Evolutionary conservation across 176 grass and related monocot species (phyloP).

Genomic region (Oropetium thomaeum): DNA sequence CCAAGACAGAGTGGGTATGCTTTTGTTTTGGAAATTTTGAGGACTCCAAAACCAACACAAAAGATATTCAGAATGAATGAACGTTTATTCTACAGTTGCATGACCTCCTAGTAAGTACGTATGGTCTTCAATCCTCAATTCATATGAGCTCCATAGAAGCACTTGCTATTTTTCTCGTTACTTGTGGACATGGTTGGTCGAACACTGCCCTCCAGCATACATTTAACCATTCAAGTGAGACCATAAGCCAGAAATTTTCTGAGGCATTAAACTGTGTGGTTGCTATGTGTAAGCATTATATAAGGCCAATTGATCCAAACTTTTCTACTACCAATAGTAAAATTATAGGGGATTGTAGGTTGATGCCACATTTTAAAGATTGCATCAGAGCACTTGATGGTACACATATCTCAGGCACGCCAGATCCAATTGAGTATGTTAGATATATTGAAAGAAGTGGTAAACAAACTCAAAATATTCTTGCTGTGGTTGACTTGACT

Average conservation of each 20-base stretch:
- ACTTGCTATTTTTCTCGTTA: not conserved
- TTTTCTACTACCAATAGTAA: not conserved
- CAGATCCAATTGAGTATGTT: not conserved
- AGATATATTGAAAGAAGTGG: not conserved
- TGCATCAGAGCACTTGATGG: not conserved
- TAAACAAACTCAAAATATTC: not conserved
- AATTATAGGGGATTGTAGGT: not conserved
- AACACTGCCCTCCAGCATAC: not conserved
- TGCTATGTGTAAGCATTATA: not conserved
- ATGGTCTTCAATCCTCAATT: not conserved
- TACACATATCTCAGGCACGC: not conserved
- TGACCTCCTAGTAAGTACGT: not conserved
- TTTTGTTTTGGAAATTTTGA: not conserved
- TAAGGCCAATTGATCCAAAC: not conserved
- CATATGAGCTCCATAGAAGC: not conserved
- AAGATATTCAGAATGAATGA: not conserved
- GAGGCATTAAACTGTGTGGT: not conserved
- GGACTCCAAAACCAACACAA: not conserved
- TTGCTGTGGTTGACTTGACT: not conserved
- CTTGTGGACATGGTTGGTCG: not conserved
- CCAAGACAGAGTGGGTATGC: not conserved
- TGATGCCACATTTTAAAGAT: not conserved
- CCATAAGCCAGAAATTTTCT: not conserved
- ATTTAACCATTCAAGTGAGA: not conserved
- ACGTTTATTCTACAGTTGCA: not conserved